Percentiles rank a stretch among this genome's conserved stretches.
phyloP scores from a whole-genome alignment of 2,329 filamentous ascomycete species.

The Sclerotinia borealis region DNA sequence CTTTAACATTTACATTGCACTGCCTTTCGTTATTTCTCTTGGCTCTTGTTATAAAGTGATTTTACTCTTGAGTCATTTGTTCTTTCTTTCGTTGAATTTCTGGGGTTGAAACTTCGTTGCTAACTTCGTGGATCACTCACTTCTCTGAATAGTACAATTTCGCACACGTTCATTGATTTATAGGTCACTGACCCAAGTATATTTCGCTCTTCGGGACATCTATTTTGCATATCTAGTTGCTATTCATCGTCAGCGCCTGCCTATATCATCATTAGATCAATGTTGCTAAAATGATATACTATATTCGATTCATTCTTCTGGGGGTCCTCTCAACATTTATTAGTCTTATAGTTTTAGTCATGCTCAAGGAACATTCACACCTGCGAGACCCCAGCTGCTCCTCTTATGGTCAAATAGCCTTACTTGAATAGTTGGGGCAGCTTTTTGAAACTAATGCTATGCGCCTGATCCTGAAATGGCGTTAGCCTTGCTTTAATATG shows the following conservation, averaged over 20 bases:
- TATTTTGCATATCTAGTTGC: not conserved
- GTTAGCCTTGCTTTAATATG: conserved; percentile 64
- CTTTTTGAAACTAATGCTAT: conserved; percentile 54
- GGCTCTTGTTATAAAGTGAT: not conserved
- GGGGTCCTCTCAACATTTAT: not conserved
- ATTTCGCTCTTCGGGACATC: too few species aligned
- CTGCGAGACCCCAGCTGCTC: conserved; percentile 62
- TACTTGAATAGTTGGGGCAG: conserved; percentile 71
- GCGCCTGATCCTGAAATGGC: conserved; percentile 46
- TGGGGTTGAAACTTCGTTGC: not conserved
- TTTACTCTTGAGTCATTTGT: not conserved
- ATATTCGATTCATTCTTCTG: not conserved
- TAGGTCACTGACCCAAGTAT: too few species aligned
- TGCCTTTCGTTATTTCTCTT: not conserved
- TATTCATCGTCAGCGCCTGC: not conserved
- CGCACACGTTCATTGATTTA: not conserved
- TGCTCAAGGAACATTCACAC: conserved; percentile 50
- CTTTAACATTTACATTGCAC: not conserved
- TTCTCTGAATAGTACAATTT: too few species aligned
- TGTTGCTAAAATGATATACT: not conserved
- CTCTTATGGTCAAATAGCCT: conserved; percentile 67
- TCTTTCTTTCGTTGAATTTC: not conserved
- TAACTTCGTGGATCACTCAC: not conserved
- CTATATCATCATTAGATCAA: not conserved
- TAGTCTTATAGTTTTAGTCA: not conserved